phyloP scores from a whole-genome alignment of 495 filamentous ascomycete species.

The Parathielavia appendiculata region DNA sequence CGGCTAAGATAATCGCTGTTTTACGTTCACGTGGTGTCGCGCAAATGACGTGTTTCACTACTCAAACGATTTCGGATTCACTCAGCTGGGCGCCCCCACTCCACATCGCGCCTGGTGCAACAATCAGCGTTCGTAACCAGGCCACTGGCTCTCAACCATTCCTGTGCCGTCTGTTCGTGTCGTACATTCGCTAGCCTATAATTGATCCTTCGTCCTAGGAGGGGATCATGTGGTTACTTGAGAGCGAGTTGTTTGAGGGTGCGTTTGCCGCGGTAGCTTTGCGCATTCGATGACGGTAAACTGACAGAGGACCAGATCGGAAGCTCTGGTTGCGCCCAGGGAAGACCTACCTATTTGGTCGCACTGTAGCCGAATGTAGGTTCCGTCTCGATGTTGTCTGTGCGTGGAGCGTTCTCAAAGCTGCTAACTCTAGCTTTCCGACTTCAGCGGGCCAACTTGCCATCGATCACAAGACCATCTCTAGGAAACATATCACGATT shows the following conservation, averaged over 20 bases:
- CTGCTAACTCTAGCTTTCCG: constrained; percentile 15
- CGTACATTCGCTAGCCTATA: no score
- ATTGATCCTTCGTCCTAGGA: neutral
- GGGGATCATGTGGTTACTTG: constrained; percentile 55
- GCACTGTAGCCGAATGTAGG: constrained; percentile 50
- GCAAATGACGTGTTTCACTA: constrained; percentile 15
- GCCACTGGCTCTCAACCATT: no score
- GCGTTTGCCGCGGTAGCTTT: constrained; percentile 15
- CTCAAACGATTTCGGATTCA: no score
- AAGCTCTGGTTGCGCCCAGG: constrained; percentile 78
- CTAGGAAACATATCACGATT: constrained; percentile 82
- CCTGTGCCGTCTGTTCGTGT: no score
- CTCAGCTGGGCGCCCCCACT: neutral
- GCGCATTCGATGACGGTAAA: neutral
- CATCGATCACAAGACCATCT: constrained; percentile 60
- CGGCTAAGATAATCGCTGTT: no score
- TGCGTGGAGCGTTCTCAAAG: neutral
- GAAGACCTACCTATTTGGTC: constrained; percentile 74
- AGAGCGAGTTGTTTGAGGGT: constrained; percentile 51
- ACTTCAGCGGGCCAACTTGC: constrained; percentile 50
- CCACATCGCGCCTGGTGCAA: neutral
- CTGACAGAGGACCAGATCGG: constrained; percentile 49
- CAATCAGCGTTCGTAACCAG: no score
- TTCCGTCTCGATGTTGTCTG: neutral
- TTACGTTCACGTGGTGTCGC: constrained; percentile 20